phyloP scores from a whole-genome alignment of 495 filamentous ascomycete species.

The Amniculicola lignicola region DNA sequence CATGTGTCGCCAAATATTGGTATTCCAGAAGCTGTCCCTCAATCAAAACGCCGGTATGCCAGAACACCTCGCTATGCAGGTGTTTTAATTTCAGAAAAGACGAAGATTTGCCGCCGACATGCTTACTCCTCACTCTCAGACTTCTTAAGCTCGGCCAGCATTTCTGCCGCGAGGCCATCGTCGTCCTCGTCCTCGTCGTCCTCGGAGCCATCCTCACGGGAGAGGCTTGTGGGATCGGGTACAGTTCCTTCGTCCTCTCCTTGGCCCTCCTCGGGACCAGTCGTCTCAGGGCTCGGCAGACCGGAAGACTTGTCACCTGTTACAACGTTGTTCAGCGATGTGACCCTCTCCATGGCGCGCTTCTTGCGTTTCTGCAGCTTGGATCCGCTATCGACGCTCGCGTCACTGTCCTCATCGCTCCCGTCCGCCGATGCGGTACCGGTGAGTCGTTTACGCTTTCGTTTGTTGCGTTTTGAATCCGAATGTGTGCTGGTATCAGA shows the following conservation, averaged over 20 bases:
- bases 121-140: conserved; percentile 11
- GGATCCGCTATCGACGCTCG: conserved; percentile 51
- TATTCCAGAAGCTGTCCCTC: conserved; percentile 7
- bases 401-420: conserved; percentile 49
- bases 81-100: conserved; percentile 7
- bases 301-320: conserved; percentile 34
- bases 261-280: conserved; percentile 52
- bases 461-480: conserved; percentile 26
- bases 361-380: conserved; percentile 47
- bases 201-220: too few species aligned
- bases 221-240: conserved; percentile 13
- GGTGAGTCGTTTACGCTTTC: conserved; percentile 40
- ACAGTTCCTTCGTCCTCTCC: conserved; percentile 37
- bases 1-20: too few species aligned
- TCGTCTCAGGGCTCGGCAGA: conserved; percentile 49
- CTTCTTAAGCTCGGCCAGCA: conserved; percentile 61
- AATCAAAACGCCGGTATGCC: conserved; percentile 7
- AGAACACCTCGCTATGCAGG: conserved; percentile 34
- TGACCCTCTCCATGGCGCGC: conserved; percentile 40
- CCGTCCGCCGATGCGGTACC: conserved; percentile 35
- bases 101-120: background rate
- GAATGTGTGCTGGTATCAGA: conserved; percentile 17
- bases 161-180: conserved; percentile 63
- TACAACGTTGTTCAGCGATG: conserved; percentile 45
- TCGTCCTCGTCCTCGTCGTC: conserved; percentile 35